Evolutionary conservation across 2,329 filamentous ascomycete species (phyloP).

Genomic region (Lecanicillium sp.): DNA sequence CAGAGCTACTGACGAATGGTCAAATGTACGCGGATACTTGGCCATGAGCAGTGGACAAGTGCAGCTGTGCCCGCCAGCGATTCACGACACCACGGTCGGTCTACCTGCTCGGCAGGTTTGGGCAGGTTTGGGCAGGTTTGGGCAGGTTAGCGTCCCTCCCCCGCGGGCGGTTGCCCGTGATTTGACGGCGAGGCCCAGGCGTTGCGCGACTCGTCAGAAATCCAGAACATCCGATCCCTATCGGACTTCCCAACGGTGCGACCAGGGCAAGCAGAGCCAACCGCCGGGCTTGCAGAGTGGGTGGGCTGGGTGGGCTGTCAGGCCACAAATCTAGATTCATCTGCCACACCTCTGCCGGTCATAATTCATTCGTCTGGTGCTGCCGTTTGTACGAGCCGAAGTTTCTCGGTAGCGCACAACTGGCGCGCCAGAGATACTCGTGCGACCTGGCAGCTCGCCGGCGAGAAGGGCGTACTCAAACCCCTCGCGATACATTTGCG

Average conservation of each 20-base stretch:
- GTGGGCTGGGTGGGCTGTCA: conserved; percentile 8
- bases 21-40: too few species aligned
- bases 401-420: conserved; percentile 10
- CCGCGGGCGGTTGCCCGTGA: too few species aligned
- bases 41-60: too few species aligned
- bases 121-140: too few species aligned
- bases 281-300: background rate
- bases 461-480: background rate
- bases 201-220: conserved; percentile 6
- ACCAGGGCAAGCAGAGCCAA: conserved; percentile 6
- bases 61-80: too few species aligned
- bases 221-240: conserved; percentile 10
- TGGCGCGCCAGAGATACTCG: background rate
- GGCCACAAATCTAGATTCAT: conserved; percentile 10
- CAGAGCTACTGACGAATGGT: too few species aligned
- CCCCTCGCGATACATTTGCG: background rate
- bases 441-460: background rate
- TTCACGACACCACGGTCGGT: too few species aligned
- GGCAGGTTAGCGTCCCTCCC: too few species aligned
- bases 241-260: conserved; percentile 9
- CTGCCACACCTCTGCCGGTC: conserved; percentile 5
- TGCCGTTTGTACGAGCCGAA: conserved; percentile 7
- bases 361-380: background rate
- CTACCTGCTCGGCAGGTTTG: too few species aligned
- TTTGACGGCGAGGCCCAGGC: background rate